These are phyloP conservation scores for Lentinula raphanica DNA, from an alignment of 768 basidiomycete species.

Conservation along the genomic window DNA sequence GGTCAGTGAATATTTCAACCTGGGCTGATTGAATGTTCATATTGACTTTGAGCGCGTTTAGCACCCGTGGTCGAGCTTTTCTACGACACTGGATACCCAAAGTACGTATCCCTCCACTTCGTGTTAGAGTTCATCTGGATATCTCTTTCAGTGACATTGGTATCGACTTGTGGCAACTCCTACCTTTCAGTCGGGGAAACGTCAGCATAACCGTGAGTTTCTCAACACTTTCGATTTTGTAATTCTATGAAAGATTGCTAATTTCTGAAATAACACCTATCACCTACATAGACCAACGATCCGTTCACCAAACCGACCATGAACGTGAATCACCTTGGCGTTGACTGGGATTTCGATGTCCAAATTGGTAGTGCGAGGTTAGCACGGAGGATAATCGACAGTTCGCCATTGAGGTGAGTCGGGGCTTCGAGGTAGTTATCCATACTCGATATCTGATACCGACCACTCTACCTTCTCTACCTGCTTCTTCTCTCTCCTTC, in stretches of 20 bases:
- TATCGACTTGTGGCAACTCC: constrained; percentile 47
- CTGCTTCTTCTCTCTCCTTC: too few relatives aligned
- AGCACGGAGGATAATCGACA: constrained; percentile 35
- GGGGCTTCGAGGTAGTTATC: not conserved
- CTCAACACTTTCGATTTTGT: too few relatives aligned
- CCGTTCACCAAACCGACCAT: constrained; percentile 44
- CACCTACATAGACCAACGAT: constrained; percentile 30
- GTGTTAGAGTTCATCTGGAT: not conserved
- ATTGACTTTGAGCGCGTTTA: constrained; percentile 9
- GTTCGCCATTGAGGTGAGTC: constrained; percentile 36
- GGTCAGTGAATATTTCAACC: constrained; percentile 24
- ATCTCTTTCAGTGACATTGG: constrained; percentile 33
- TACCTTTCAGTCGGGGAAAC: constrained; percentile 51
- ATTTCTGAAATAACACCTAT: too few relatives aligned
- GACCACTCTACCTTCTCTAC: too few relatives aligned
- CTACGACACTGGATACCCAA: constrained; percentile 40
- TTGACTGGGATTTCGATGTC: constrained; percentile 43
- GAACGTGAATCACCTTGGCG: constrained; percentile 46
- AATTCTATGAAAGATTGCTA: too few relatives aligned
- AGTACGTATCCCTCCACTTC: constrained; percentile 25
- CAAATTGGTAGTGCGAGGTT: constrained; percentile 45
- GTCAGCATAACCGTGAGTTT: constrained; percentile 40
- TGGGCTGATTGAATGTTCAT: not conserved
- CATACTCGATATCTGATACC: too few relatives aligned
- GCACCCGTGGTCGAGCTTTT: constrained; percentile 46